A percentile compares a stretch with the other conserved stretches of the same genome.
These are phyloP conservation scores for Cercophora newfieldiana DNA, from an alignment of 495 filamentous ascomycete genomes.

Conservation along the genomic window DNA sequence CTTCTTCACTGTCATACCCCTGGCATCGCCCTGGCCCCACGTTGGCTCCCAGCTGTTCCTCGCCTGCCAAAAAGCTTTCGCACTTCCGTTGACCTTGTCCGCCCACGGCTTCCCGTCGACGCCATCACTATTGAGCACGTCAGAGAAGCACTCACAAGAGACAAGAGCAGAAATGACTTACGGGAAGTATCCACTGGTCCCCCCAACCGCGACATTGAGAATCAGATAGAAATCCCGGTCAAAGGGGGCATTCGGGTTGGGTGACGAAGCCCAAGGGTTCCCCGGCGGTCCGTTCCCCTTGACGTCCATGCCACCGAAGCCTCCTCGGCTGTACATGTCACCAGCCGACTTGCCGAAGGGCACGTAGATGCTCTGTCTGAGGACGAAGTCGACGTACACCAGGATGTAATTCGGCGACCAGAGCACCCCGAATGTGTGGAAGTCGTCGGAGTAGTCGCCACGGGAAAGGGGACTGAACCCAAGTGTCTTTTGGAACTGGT, in stretches of 20 bases:
- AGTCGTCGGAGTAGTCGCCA: conserved; percentile 22
- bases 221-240: conserved; percentile 69
- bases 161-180: conserved; percentile 15
- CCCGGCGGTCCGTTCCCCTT: conserved; percentile 58
- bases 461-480: conserved; percentile 4
- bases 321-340: conserved; percentile 57
- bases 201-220: conserved; percentile 65
- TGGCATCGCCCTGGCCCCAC: conserved; percentile 51
- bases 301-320: conserved; percentile 54
- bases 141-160: background rate
- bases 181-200: conserved; percentile 64
- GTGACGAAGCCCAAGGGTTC: conserved; percentile 32
- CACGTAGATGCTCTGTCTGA: conserved; percentile 60
- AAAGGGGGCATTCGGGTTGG: conserved; percentile 56
- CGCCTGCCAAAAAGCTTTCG: conserved; percentile 60
- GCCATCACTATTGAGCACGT: conserved; percentile 44
- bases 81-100: conserved; percentile 50
- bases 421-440: conserved; percentile 64
- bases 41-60: conserved; percentile 60
- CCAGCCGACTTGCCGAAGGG: conserved; percentile 46
- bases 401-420: conserved; percentile 70
- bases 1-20: conserved; percentile 58
- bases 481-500: background rate
- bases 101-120: conserved; percentile 63
- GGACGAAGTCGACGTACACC: conserved; percentile 62